phyloP scores from a whole-genome alignment of 2,329 filamentous ascomycete genomes.

The Aspergillus brunneoviolaceus region DNA sequence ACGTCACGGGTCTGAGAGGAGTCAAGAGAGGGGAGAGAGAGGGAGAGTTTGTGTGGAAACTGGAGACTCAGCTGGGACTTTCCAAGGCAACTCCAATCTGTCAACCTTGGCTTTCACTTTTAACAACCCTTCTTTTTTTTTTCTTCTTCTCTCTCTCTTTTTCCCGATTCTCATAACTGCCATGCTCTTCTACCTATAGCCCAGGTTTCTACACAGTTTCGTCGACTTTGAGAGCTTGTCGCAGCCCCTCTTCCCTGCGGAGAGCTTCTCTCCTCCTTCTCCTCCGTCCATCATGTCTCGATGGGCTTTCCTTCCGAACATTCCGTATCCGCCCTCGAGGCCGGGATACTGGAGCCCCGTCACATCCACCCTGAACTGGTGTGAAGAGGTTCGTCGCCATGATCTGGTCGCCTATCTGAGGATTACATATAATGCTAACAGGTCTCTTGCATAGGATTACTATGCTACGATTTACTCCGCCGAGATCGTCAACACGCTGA shows the following conservation, averaged over 20 bases:
- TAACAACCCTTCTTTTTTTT: not conserved
- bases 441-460: constrained; percentile 59
- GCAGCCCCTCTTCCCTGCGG: constrained; percentile 6
- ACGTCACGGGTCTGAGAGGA: constrained; percentile 8
- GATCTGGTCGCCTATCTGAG: not conserved
- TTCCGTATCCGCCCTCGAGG: constrained; percentile 49
- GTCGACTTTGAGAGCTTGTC: not conserved
- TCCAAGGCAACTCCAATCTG: constrained; percentile 1
- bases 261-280: constrained; percentile 9
- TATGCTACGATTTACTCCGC: constrained; percentile 73
- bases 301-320: constrained; percentile 31
- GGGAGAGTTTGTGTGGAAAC: not conserved
- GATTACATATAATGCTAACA: constrained; percentile 10
- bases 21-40: not conserved
- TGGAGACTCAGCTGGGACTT: not conserved
- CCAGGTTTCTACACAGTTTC: not conserved
- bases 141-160: not conserved
- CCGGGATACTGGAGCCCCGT: constrained; percentile 67
- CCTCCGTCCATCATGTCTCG: constrained; percentile 26
- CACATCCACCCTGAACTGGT: constrained; percentile 75
- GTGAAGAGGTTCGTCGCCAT: constrained; percentile 64
- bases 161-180: not conserved
- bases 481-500: constrained; percentile 77
- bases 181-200: not conserved
- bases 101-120: not conserved